Conservation (phyloP, 1,139 yeast genomes). For the Blastobotrys malaysiensis region DNA sequence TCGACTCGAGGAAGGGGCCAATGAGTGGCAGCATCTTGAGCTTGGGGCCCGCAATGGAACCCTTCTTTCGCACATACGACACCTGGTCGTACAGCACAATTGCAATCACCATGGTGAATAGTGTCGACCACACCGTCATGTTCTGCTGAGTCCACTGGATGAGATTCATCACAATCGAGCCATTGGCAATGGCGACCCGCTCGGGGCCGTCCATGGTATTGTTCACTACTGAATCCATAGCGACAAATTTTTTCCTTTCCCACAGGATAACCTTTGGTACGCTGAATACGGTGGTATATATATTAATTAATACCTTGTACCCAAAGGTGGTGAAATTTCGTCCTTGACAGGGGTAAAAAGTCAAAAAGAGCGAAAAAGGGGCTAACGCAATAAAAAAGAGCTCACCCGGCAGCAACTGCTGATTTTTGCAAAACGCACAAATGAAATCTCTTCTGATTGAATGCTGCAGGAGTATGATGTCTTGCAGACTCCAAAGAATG, state of each 20-base stretch:
- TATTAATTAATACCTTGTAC: background rate
- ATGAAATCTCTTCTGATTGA: background rate
- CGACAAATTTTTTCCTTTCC: slow-evolving; percentile 34
- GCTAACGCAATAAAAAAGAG: no score
- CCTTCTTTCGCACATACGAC: slow-evolving; percentile 70
- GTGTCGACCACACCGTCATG: slow-evolving; percentile 40
- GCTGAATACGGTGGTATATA: background rate
- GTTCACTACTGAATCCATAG: slow-evolving; percentile 64
- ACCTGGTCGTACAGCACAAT: slow-evolving; percentile 74
- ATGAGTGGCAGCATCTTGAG: slow-evolving; percentile 88
- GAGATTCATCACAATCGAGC: slow-evolving; percentile 2
- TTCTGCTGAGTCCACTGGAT: slow-evolving; percentile 12
- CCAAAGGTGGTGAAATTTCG: no score
- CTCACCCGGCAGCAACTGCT: background rate
- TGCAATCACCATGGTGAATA: slow-evolving; percentile 46
- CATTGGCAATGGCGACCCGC: slow-evolving; percentile 36
- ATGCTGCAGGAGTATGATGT: background rate
- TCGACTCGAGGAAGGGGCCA: slow-evolving; percentile 93
- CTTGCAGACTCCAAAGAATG: no score
- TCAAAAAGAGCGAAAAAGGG: no score
- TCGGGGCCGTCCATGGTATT: slow-evolving; percentile 72
- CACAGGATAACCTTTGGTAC: no score
- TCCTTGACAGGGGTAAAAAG: no score
- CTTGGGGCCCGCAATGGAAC: slow-evolving; percentile 83
- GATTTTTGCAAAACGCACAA: background rate